Base-by-base conservation (phyloP, 31 red algal species). In the Asparagopsis taxiformis region DNA sequence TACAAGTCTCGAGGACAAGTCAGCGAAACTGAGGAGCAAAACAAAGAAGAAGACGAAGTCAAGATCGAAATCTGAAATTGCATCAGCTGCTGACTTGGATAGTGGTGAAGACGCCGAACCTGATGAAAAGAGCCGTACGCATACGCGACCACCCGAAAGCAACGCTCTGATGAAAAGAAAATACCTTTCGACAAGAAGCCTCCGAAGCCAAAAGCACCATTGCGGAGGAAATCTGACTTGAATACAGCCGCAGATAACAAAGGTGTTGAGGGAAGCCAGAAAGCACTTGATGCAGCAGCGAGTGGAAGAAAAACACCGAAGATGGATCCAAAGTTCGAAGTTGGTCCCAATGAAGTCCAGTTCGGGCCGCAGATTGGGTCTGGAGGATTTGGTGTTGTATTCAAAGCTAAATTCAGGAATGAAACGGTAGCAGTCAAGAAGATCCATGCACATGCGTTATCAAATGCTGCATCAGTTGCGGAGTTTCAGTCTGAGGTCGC, bases 401-500 rank as follows among this genome's bases (percentile, higher is more conserved):
- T 76, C 51, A 89, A 89, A 55, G 85, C 63, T 3, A 66, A 72
- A 43, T 79, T 78, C 36, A 48, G 62, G 13, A 49, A 55, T 8
- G 38, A 89, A 55, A 89, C 59, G 23, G 85, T 89, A 39, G 85
- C 85, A 1, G 61, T 89, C 59, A 89, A 89, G 63, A 89, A 80
- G 75, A 81, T 81, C 33, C 85, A 89, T 41, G 54, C 85, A 0
- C 69, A 89, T 33, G 77, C 85, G 32, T 31, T 89, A 13, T 51
- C 59, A 30, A 79, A 91, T 70, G 59, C 71, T 0, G 65, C 67
- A 15, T 66, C 77, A 1, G 57, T 90, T 19, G 80, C 55, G 26
- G 86, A 96, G 19, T 96, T 96, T 68, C 77, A 96, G 17, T 69
- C 77, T 21, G 92, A 96, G 58, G 92, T 96, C 23, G 79, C 85